A percentile compares a stretch with the other conserved stretches of the same genome.
phyloP scores from a whole-genome alignment of 2,329 filamentous ascomycete genomes.

The Amauroascus niger region DNA sequence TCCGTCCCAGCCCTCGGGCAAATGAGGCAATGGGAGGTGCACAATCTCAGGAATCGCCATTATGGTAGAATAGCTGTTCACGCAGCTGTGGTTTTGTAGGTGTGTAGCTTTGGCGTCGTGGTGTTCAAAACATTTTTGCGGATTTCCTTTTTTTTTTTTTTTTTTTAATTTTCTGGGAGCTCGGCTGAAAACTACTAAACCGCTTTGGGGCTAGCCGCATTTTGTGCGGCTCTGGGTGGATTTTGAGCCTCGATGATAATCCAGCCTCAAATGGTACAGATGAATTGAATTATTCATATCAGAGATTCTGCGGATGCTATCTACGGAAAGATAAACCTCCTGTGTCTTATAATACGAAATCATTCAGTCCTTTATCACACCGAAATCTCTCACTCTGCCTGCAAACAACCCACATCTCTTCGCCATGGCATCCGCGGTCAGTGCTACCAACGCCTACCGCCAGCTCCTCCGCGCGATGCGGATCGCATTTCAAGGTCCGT shows the following conservation, averaged over 20 bases:
- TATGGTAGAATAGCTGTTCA: slow-evolving; percentile 19
- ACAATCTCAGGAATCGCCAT: slow-evolving; percentile 54
- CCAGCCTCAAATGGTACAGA: no score
- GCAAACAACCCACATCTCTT: neutral
- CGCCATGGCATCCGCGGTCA: slow-evolving; percentile 11
- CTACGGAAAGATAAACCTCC: no score
- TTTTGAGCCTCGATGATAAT: neutral
- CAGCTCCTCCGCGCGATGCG: slow-evolving; percentile 22
- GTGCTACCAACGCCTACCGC: slow-evolving; percentile 24
- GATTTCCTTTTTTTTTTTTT: slow-evolving; percentile 3
- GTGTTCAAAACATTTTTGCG: slow-evolving; percentile 2
- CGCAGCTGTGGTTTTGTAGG: neutral
- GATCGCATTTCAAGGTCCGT: slow-evolving; percentile 66
- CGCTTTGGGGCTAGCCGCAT: slow-evolving; percentile 3
- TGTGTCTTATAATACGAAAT: no score
- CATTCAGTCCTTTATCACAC: no score
- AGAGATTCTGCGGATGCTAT: no score
- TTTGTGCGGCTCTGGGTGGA: neutral
- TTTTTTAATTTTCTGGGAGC: neutral
- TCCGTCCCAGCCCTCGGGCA: slow-evolving; percentile 66
- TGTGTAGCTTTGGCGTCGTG: neutral
- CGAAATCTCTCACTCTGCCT: neutral
- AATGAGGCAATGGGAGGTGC: slow-evolving; percentile 51
- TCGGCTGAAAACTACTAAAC: slow-evolving; percentile 9
- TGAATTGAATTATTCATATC: no score